Evolutionary conservation across 83 land plant genomes (phyloP).

Genomic region (Diphasiastrum complanatum): DNA sequence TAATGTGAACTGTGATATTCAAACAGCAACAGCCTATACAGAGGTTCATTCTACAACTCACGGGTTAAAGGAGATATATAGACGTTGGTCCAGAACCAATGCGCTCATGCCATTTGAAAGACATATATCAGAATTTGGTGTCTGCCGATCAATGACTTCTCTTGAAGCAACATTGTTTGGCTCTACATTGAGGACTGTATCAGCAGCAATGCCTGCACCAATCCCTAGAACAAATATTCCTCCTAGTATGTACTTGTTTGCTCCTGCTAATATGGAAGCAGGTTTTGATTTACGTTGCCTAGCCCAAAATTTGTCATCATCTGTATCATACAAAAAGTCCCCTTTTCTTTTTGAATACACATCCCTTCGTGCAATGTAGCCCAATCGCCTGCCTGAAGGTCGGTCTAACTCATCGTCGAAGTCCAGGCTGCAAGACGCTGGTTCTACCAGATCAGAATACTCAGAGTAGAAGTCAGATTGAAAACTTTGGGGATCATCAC

Average conservation of each 20-base stretch:
- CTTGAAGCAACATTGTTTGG: conserved; percentile 30
- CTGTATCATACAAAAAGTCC: conserved; percentile 7
- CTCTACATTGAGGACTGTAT: conserved; percentile 28
- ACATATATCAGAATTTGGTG: conserved; percentile 28
- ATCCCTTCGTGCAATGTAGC: neutral
- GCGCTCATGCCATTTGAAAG: conserved; percentile 30
- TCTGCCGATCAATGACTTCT: conserved; percentile 28
- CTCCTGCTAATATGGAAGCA: conserved; percentile 3
- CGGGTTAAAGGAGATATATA: conserved; percentile 30
- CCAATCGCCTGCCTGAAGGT: conserved; percentile 3
- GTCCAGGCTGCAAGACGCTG: neutral
- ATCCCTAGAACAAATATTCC: conserved; percentile 27
- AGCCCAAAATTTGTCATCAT: neutral
- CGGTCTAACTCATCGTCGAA: conserved; percentile 13
- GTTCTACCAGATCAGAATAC: conserved; percentile 2
- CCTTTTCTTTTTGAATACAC: conserved; percentile 11
- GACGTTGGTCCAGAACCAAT: conserved; percentile 30
- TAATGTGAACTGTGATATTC: too few relatives aligned
- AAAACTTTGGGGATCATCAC: conserved; percentile 13
- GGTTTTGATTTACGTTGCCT: conserved; percentile 1
- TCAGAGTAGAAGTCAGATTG: neutral
- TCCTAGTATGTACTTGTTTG: conserved; percentile 22
- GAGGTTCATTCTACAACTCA: neutral
- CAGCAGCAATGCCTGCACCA: conserved; percentile 26
- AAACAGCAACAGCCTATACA: neutral